These are phyloP conservation scores for Kodamaea plutei DNA, from an alignment of 1,139 yeast species.

Conservation along the genomic window DNA sequence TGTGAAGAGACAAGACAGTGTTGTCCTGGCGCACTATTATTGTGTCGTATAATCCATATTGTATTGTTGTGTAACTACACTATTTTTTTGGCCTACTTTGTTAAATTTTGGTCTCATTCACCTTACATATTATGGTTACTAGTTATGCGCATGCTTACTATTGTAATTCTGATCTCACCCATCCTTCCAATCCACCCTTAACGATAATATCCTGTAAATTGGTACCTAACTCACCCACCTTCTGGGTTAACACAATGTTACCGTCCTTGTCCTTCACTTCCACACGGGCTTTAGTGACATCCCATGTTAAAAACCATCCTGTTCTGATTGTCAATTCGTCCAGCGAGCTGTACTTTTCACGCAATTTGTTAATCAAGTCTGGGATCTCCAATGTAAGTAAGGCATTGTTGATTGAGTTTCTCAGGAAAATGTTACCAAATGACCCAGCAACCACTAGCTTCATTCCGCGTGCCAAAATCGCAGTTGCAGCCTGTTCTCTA, in stretches of 20 bases:
- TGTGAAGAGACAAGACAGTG: too few species aligned
- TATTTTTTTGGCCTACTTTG: too few species aligned
- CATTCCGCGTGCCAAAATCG: constrained; percentile 91
- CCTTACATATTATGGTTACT: too few species aligned
- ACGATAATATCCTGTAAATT: constrained; percentile 95
- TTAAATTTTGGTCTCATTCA: too few species aligned
- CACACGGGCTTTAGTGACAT: constrained; percentile 79
- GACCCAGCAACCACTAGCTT: constrained; percentile 93
- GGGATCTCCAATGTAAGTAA: constrained; percentile 92
- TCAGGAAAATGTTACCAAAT: constrained; percentile 91
- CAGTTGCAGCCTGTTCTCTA: constrained; percentile 99
- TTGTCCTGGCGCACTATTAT: too few species aligned
- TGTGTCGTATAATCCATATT: too few species aligned
- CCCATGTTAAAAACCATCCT: constrained; percentile 92
- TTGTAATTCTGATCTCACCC: constrained; percentile 90
- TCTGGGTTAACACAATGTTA: constrained; percentile 69
- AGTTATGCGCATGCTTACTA: too few species aligned
- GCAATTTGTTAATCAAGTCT: constrained; percentile 67
- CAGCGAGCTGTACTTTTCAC: constrained; percentile 58
- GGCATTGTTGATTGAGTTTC: constrained; percentile 96
- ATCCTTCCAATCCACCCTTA: constrained; percentile 96
- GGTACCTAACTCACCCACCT: constrained; percentile 93
- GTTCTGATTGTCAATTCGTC: constrained; percentile 85
- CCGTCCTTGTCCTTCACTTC: constrained; percentile 65
- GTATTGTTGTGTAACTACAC: too few species aligned